Conservation (phyloP, 2,329 filamentous ascomycete genomes). For the Diatrype stigma region DNA sequence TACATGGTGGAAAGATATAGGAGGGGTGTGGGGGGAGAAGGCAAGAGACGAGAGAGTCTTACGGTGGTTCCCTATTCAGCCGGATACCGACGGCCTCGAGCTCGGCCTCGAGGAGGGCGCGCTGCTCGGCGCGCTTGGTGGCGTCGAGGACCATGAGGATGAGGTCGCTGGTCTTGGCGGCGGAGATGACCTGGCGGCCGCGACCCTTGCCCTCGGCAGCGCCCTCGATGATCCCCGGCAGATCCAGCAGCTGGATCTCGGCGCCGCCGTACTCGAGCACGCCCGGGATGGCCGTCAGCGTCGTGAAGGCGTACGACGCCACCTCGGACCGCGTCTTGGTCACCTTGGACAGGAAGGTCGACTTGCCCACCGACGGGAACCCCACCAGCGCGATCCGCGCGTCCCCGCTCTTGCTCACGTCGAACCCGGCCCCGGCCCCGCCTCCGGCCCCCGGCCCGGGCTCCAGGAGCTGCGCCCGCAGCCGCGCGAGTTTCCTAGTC, state of each 20-base stretch:
- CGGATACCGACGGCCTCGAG: conserved; percentile 93
- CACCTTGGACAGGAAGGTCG: conserved; percentile 97
- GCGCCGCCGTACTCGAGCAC: conserved; percentile 97
- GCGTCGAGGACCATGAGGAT: conserved; percentile 97
- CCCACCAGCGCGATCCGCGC: conserved; percentile 94
- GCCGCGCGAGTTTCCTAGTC: conserved; percentile 78
- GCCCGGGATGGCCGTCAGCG: conserved; percentile 92
- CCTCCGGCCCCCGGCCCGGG: conserved; percentile 75
- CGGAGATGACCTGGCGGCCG: conserved; percentile 93
- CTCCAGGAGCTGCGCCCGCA: conserved; percentile 91
- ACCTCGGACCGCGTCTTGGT: conserved; percentile 97
- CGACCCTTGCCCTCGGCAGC: conserved; percentile 93
- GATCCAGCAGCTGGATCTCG: conserved; percentile 95
- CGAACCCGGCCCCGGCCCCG: conserved; percentile 79
- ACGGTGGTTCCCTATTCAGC: conserved; percentile 87
- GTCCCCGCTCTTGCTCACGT: conserved; percentile 94
- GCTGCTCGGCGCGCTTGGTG: conserved; percentile 92
- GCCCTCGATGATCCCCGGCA: conserved; percentile 97
- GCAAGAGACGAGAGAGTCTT: conserved; percentile 28
- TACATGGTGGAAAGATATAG: no score
- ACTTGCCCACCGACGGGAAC: conserved; percentile 99
- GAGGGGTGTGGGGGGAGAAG: no score
- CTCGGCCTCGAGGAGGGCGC: conserved; percentile 83
- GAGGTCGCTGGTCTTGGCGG: conserved; percentile 95
- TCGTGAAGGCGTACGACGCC: conserved; percentile 95